Percentiles rank a stretch among this genome's conserved stretches.
Conservation (phyloP, 2,329 filamentous ascomycete genomes). For the Teratosphaeriaceae sp. region DNA sequence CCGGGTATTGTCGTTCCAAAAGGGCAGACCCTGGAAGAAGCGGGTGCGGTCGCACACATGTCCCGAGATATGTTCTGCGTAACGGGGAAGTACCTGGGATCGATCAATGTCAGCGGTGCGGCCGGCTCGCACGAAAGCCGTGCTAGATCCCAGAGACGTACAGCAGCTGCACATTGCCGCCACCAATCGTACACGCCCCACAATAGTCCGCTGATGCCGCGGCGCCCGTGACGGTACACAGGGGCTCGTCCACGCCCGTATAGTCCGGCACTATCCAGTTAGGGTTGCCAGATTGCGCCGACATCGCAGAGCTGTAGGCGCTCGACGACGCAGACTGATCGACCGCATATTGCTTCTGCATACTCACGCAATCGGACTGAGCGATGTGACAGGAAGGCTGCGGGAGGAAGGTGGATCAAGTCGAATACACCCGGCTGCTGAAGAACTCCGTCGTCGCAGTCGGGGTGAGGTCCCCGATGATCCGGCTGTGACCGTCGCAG, state of each 20-base stretch:
- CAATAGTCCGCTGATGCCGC: background rate
- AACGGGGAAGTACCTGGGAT: constrained; percentile 2
- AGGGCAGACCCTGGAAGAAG: background rate
- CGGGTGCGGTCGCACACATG: background rate
- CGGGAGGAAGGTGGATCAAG: background rate
- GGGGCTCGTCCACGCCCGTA: background rate
- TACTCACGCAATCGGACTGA: background rate
- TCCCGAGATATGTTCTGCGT: background rate
- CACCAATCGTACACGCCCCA: background rate
- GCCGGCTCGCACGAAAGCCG: background rate
- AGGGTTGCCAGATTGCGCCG: background rate
- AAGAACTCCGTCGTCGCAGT: background rate
- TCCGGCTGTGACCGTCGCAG: constrained; percentile 1
- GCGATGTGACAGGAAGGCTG: background rate
- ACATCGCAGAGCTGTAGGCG: too few species aligned
- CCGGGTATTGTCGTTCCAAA: background rate
- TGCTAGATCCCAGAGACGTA: background rate
- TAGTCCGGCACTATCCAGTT: background rate
- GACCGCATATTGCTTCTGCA: background rate
- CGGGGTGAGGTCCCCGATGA: background rate
- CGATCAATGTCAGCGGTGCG: background rate
- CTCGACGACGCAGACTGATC: too few species aligned
- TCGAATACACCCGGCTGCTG: background rate
- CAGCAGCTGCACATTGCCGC: background rate
- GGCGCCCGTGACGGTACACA: background rate